Evolutionary conservation across 2,329 filamentous ascomycete genomes (phyloP), one percentile per base, ranked within the genome.

Genomic region (Colletotrichum chrysophilum): DNA sequence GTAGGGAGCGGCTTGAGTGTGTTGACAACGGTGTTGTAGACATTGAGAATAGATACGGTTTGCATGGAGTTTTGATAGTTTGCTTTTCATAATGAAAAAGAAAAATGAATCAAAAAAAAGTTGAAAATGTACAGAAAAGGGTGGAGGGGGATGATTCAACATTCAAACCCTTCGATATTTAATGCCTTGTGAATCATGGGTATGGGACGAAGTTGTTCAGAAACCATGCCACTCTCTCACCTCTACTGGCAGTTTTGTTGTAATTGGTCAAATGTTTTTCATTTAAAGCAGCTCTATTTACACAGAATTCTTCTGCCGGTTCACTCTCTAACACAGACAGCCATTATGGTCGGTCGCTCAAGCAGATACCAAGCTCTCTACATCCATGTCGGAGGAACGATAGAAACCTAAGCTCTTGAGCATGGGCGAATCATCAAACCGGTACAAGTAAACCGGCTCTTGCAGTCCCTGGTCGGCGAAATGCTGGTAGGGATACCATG

Each of bases 391-490:
- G 6, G 83, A 82, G 9, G 78, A 79, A 4, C 88, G 81, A 77
- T 89, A 91, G 70, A 90, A 90, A 0, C 89, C 89, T 36, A 91
- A 79, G 0, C 86, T 82, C 13, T 82, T 85, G 4, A 91, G 80
- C 88, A 91, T 90, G 0, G 89, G 89, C 81, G 86, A 88, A 76
- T 91, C 90, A 76, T 90, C 86, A 75, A 91, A 90, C 1, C 87
- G 83, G 75, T 90, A 91, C 32, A 91, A 76, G 78, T 91, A 91
- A 0, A 87, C 86, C 1, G 80, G 81, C 38, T 82, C 78, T 3
- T 73, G 76, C 9, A 72, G 69, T 2, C 72, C 66, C 3, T 71
- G 78, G 14, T 80, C 80, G 2, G 88, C 86, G 69, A 85, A 85
- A 77, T 90, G 88, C 78, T 89, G 84, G 74, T 88, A 89, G 14